Evolutionary conservation across 1,139 yeast genomes (phyloP).

Genomic region (Pneumocystis murina): DNA sequence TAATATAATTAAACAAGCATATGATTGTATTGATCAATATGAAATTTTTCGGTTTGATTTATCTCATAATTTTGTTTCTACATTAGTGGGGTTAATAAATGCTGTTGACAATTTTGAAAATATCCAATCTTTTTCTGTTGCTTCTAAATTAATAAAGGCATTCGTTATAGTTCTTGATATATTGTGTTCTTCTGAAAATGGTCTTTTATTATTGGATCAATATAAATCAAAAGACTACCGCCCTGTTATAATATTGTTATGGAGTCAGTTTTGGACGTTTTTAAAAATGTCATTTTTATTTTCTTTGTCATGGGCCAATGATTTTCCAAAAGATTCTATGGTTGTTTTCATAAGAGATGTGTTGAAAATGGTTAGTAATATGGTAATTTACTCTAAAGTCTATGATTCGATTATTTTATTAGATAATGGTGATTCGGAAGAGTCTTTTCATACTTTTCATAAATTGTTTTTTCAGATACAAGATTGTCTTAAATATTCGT

Average conservation of each 20-base stretch:
- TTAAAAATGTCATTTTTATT: slow-evolving; percentile 51
- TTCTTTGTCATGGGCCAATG: slow-evolving; percentile 58
- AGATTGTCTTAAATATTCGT: slow-evolving; percentile 29
- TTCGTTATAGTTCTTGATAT: slow-evolving; percentile 6
- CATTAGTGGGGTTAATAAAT: slow-evolving; percentile 35
- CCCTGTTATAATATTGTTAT: slow-evolving; percentile 27
- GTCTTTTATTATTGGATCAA: slow-evolving; percentile 3
- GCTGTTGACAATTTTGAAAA: slow-evolving; percentile 32
- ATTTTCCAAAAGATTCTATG: slow-evolving; percentile 41
- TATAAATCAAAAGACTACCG: not conserved
- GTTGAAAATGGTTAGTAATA: slow-evolving; percentile 55
- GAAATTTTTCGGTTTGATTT: slow-evolving; percentile 54
- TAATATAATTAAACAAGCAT: slow-evolving; percentile 59
- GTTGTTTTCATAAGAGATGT: slow-evolving; percentile 78
- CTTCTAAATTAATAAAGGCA: slow-evolving; percentile 6
- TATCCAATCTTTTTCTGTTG: slow-evolving; percentile 7
- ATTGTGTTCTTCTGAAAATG: slow-evolving; percentile 1
- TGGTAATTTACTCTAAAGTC: slow-evolving; percentile 50
- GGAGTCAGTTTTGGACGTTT: slow-evolving; percentile 62
- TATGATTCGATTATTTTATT: slow-evolving; percentile 24
- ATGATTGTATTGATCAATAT: slow-evolving; percentile 57
- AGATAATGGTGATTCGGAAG: not conserved
- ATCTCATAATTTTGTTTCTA: slow-evolving; percentile 29
- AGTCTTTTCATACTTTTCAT: slow-evolving; percentile 7
- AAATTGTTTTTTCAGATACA: slow-evolving; percentile 19